Base-by-base conservation (phyloP, 2,329 filamentous ascomycete genomes). In the Albifimbria verrucaria region DNA sequence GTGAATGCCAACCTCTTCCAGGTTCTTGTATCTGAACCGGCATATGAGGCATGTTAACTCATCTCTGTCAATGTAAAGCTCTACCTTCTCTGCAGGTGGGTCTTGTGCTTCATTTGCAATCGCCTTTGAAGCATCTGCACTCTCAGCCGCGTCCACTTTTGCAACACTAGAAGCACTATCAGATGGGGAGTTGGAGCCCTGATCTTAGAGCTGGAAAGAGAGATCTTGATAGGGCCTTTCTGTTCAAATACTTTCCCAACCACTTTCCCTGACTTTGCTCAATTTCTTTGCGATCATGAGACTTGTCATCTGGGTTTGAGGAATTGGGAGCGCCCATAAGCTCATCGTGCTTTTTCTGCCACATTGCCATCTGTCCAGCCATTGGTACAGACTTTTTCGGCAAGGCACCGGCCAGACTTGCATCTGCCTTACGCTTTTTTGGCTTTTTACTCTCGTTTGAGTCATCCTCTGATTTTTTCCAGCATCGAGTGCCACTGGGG, bases 401-500 rank as follows among this genome's bases (percentile, higher is more conserved):
- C 2, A 65, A 55, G 1, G 64, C 56, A 2, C 65, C 61, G 21
- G 60, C 54, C 7, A 69, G 28, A 10, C 18, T 59, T 2, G 63
- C 68, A 3, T 82, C 79, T 1, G 72, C 73, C 62, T 84, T 86
- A 50, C 79, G 70, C 62, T 83, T 83, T 69, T 82, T 85, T 11
- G 64, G 51, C 57, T 75, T 77, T 54, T 73, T 75, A 7, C 56
- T 59, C 10, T 71, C 67, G 6, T 48, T 57, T 5, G 59, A 58
- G 46, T 71, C 68, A 18, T 66, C 61, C 7, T 57, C 58, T 3
- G 32, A 48, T 49, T 18, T 47, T 64, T 65, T 28, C 54, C 48
- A 17, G 62, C 52, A 24, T 70, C 71, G 50, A 71, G 63, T 1
- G 52, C 57, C 7, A 63, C 71, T 0, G 77, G 72, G 79, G 75